These are phyloP conservation scores for Elongisporangium anandrum DNA, from an alignment of 352 stramenopile genomes.

Conservation along the genomic window DNA sequence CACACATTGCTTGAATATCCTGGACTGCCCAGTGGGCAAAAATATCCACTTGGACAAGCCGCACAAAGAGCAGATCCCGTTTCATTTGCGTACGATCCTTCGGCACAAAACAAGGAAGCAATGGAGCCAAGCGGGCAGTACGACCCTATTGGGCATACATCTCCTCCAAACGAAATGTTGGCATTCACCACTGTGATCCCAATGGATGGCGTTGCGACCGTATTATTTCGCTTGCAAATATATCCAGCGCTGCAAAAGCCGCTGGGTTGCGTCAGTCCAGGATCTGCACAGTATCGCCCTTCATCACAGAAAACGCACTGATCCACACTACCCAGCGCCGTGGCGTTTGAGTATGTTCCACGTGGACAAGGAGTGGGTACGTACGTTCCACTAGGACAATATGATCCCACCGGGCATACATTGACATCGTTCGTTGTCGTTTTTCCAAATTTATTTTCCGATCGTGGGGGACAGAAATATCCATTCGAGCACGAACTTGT, in stretches of 20 bases:
- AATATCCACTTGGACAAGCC: slow-evolving; percentile 31
- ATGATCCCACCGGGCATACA: slow-evolving; percentile 64
- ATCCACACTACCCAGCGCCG: slow-evolving; percentile 24
- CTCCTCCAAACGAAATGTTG: slow-evolving; percentile 21
- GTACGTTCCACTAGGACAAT: slow-evolving; percentile 73
- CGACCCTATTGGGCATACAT: slow-evolving; percentile 36
- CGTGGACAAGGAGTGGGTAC: slow-evolving; percentile 47
- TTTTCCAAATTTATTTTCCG: slow-evolving; percentile 37
- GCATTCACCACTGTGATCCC: slow-evolving; percentile 17
- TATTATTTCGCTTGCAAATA: slow-evolving; percentile 56
- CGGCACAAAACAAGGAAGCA: slow-evolving; percentile 25
- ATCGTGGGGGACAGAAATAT: slow-evolving; percentile 46
- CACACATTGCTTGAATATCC: slow-evolving; percentile 51
- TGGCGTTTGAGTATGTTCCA: slow-evolving; percentile 58
- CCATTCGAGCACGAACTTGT: slow-evolving; percentile 42
- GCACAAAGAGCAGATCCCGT: slow-evolving; percentile 23
- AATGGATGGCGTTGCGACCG: slow-evolving; percentile 23
- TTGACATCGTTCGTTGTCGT: slow-evolving; percentile 15
- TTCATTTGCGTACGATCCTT: slow-evolving; percentile 35
- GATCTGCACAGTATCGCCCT: slow-evolving; percentile 37
- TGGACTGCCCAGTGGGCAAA: slow-evolving; percentile 38
- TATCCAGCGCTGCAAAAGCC: slow-evolving; percentile 33
- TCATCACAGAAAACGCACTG: slow-evolving; percentile 63
- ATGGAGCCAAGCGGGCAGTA: slow-evolving; percentile 46
- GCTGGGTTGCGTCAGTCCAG: slow-evolving; percentile 28